Conservation (phyloP, 352 stramenopile genomes). For the Phytophthora cryptogea region DNA sequence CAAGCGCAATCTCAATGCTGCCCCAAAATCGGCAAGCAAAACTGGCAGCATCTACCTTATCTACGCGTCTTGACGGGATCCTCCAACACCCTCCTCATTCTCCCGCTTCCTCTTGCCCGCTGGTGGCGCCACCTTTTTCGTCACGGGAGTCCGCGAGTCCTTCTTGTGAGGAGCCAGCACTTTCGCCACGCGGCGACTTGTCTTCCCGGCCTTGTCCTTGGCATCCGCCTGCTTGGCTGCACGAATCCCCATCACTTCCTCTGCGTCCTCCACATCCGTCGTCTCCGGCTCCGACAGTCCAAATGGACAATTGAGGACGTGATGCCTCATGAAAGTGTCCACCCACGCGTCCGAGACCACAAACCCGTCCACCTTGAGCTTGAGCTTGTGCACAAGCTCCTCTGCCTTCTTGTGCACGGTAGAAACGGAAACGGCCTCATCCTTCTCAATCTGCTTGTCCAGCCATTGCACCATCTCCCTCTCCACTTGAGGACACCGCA, state of each 20-base stretch:
- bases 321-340: constrained; percentile 31
- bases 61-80: constrained; percentile 11
- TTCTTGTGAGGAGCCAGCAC: constrained; percentile 4
- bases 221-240: not conserved
- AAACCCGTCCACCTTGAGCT: constrained; percentile 25
- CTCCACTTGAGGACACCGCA: constrained; percentile 72
- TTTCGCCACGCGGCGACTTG: constrained; percentile 15
- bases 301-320: constrained; percentile 35
- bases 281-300: constrained; percentile 29
- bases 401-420: constrained; percentile 20
- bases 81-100: not conserved
- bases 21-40: too few relatives aligned
- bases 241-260: constrained; percentile 2
- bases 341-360: constrained; percentile 34
- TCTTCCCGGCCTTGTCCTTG: constrained; percentile 23
- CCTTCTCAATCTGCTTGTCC: constrained; percentile 27
- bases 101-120: constrained; percentile 32
- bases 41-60: constrained; percentile 11
- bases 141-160: constrained; percentile 10
- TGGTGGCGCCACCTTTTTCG: not conserved
- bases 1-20: too few relatives aligned
- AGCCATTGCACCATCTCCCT: constrained; percentile 69
- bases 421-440: constrained; percentile 25
- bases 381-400: constrained; percentile 15
- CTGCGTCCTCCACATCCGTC: constrained; percentile 15